Evolutionary conservation across 306 rosid species (phyloP).

Genomic region (Crataegus laevigata): DNA sequence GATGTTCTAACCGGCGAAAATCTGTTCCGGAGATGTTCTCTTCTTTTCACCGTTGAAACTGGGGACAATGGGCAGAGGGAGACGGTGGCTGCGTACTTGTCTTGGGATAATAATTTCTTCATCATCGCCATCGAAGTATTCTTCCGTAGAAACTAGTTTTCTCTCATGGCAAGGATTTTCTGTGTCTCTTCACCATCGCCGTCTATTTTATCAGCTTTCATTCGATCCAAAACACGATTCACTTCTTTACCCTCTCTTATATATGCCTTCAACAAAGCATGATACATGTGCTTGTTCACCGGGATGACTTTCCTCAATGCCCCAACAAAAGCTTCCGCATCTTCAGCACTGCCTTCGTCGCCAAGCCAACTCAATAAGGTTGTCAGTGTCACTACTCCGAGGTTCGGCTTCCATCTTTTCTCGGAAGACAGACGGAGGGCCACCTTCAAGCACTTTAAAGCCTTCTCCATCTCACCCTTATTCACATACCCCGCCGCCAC

Average conservation of each 20-base stretch:
- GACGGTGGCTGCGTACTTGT: no score
- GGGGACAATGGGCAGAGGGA: no score
- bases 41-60: no score
- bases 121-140: no score
- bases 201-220: constrained; percentile 44
- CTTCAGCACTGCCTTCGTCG: constrained; percentile 48
- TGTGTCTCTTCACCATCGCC: constrained; percentile 37
- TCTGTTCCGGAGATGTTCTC: neutral
- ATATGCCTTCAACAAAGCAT: constrained; percentile 46
- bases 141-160: neutral
- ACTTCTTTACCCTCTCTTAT: constrained; percentile 49
- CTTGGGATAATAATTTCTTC: no score
- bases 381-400: constrained; percentile 15
- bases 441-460: constrained; percentile 43
- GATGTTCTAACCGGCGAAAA: no score
- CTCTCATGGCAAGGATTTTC: constrained; percentile 30
- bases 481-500: constrained; percentile 49
- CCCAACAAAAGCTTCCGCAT: constrained; percentile 46
- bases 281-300: constrained; percentile 38
- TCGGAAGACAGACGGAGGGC: constrained; percentile 33
- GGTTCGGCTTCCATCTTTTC: constrained; percentile 55
- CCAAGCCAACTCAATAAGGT: constrained; percentile 53
- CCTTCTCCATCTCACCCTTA: constrained; percentile 51
- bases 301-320: constrained; percentile 34
- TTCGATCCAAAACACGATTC: constrained; percentile 32